These are phyloP conservation scores for Coprinellus micaceus DNA, from an alignment of 768 basidiomycete species.

Conservation along the genomic window DNA sequence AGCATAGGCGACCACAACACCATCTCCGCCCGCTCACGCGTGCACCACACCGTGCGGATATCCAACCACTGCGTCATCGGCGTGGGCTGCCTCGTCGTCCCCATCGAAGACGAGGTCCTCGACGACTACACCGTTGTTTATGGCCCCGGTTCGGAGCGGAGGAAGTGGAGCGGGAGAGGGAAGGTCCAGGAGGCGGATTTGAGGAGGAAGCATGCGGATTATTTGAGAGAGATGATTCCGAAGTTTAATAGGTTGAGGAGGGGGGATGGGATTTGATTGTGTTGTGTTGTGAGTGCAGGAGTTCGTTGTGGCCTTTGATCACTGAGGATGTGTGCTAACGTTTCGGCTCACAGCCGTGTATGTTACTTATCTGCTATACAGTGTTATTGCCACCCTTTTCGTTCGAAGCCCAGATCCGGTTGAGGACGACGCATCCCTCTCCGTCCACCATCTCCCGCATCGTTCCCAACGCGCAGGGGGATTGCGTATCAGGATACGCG, in stretches of 20 bases:
- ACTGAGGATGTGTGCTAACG: background rate
- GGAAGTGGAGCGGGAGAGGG: conserved; percentile 84
- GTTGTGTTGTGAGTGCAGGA: background rate
- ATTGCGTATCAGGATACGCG: background rate
- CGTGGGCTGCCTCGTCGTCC: conserved; percentile 74
- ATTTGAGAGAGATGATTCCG: conserved; percentile 86
- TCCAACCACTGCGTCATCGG: conserved; percentile 81
- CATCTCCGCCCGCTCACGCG: conserved; percentile 76
- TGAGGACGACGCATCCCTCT: background rate
- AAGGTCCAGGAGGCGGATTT: conserved; percentile 80
- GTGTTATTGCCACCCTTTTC: too few relatives aligned
- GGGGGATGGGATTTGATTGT: conserved; percentile 40
- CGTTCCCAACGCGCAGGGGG: too few relatives aligned
- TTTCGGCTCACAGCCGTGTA: background rate
- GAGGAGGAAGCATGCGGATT: conserved; percentile 85
- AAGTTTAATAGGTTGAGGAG: conserved; percentile 79
- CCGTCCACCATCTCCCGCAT: background rate
- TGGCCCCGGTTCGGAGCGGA: conserved; percentile 68
- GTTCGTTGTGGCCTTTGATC: too few relatives aligned
- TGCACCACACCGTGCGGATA: conserved; percentile 79
- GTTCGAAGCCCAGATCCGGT: too few relatives aligned
- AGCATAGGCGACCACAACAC: conserved; percentile 84
- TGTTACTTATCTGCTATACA: too few relatives aligned
- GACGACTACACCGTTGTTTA: conserved; percentile 84
- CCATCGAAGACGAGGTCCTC: conserved; percentile 72